phyloP scores from a whole-genome alignment of 768 basidiomycete species.

The Tremella yokohamensis region DNA sequence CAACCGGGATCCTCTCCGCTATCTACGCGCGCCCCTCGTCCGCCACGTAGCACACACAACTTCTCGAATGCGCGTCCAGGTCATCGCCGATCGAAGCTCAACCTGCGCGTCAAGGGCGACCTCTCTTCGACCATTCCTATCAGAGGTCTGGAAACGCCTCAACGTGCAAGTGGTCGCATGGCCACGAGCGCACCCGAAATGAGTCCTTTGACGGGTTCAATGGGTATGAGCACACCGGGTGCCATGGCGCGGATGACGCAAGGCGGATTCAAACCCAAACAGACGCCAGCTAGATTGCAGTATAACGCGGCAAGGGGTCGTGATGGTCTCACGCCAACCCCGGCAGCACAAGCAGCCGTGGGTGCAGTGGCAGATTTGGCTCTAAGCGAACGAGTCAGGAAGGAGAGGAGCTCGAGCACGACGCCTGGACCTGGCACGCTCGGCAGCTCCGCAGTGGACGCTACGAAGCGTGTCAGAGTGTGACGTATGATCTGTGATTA shows the following conservation, averaged over 20 bases:
- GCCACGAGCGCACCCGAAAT: conserved; percentile 26
- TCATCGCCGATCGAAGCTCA: conserved; percentile 20
- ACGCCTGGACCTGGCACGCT: conserved; percentile 16
- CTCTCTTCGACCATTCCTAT: conserved; percentile 38
- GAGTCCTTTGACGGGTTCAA: conserved; percentile 1
- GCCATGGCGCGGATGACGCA: conserved; percentile 32
- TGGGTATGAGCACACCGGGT: conserved; percentile 9
- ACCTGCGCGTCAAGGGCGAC: conserved; percentile 12
- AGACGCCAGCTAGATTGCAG: conserved; percentile 21
- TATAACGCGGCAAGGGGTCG: conserved; percentile 24
- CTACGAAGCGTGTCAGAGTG: too few species aligned
- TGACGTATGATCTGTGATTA: too few species aligned
- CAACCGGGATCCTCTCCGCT: background rate
- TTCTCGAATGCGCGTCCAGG: conserved; percentile 11
- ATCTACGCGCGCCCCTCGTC: background rate
- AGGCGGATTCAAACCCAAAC: conserved; percentile 31
- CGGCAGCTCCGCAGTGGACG: background rate
- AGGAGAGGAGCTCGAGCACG: conserved; percentile 29
- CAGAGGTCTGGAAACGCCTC: conserved; percentile 35
- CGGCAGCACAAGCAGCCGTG: background rate
- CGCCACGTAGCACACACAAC: conserved; percentile 16
- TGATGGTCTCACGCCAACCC: background rate
- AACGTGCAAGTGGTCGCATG: conserved; percentile 13
- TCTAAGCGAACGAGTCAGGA: conserved; percentile 13
- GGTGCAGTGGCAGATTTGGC: background rate